phyloP scores from a whole-genome alignment of 345 rosid species.

The sweet orange (Citrus sinensis) region DVS_A1.0 CM039164.1:24650501-24651000 shows the following conservation, averaged over 20 bases:
- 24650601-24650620: neutral
- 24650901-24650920: conserved; percentile 21
- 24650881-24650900: neutral
- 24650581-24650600: neutral
- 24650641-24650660: neutral
- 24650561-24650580: neutral
- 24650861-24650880: neutral
- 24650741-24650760: neutral
- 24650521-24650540: neutral
- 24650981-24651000: conserved; percentile 69
- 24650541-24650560: neutral
- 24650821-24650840: neutral
- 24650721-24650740: neutral
- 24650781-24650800: neutral
- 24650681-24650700: neutral
- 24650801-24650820: neutral
- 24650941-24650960: conserved; percentile 74
- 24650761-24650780: neutral
- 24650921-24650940: conserved; percentile 76
- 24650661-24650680: neutral
- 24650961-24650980: conserved; percentile 93
- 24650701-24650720: neutral
- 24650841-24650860: neutral
- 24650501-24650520: too few species aligned
- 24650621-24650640: neutral